Base-by-base conservation (phyloP, 768 basidiomycete species). In the Lactarius hatsudake region DNA sequence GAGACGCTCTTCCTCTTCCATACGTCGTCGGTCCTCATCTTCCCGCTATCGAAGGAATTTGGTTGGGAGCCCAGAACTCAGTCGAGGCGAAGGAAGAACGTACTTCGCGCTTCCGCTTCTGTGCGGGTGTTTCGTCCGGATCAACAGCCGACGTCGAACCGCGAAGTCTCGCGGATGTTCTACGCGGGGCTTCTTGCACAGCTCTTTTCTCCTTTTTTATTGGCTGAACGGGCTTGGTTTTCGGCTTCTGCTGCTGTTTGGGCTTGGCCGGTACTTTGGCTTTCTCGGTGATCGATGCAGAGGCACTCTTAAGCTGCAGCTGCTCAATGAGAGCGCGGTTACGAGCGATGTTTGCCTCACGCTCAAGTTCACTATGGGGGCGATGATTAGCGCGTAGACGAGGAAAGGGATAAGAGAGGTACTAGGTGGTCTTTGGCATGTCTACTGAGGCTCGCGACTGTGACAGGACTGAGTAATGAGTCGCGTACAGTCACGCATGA, bases 321-420 rank as follows among this genome's bases (percentile, higher is more conserved):
- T 91, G 77, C 69, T 90, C 86, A 43, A 94, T 80, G 10, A 93
- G 79, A 3, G 85, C 87, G 53, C 85, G 87, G 74, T 94, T 94
- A 60, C 89, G 84, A 15, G 89, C 91, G 55, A 94, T 92, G 72
- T 92, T 94, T 10, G 86, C 87, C 74, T 90, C 87, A 23, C 92
- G 87, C 71, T 92, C 88, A 26, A 83, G 78, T 77, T 93, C 92
- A 53, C 85, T 86, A 63, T 51, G 15, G 30, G 70, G 43, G 51
- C 36, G 30, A 5, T 30, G 28, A 48, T 53, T 23, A 63, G 38
- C 15, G 0, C 0, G 15, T 43, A 2, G 15, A 17, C 4, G 5
- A 23, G 0, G n/a, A 28, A 36, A 15, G 20, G n/a, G 23, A n/a
- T 12, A n/a, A 54, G 23, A 18, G 34, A 59, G 69, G 48, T 63